These are phyloP conservation scores for Sugiyamaella valdiviana DNA, from an alignment of 805 yeast species.

Conservation along the genomic window DNA sequence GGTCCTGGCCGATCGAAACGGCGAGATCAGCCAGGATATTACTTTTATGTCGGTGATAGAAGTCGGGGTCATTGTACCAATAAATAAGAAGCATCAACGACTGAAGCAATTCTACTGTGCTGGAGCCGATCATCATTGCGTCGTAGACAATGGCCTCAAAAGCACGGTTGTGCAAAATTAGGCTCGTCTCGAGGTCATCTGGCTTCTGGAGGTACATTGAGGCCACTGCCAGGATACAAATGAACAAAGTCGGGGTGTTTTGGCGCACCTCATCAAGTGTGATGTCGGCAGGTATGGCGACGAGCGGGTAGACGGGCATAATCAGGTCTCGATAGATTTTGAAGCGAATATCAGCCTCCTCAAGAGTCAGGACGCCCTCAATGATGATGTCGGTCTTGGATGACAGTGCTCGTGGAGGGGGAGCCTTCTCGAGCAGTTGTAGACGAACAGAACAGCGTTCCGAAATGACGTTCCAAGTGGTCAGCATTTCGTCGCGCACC, in stretches of 20 bases:
- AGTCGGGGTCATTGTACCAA: constrained; percentile 83
- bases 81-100: constrained; percentile 53
- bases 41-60: constrained; percentile 71
- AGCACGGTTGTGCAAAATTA: constrained; percentile 27
- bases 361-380: constrained; percentile 49
- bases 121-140: constrained; percentile 62
- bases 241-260: constrained; percentile 55
- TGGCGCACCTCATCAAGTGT: constrained; percentile 44
- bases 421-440: constrained; percentile 7
- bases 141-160: constrained; percentile 39
- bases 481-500: constrained; percentile 17
- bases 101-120: constrained; percentile 61
- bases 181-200: not conserved
- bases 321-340: constrained; percentile 43
- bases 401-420: constrained; percentile 11
- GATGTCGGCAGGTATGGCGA: constrained; percentile 44
- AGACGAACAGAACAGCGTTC: constrained; percentile 12
- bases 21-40: constrained; percentile 63
- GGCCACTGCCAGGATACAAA: constrained; percentile 57
- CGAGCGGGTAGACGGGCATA: constrained; percentile 48
- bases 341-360: constrained; percentile 54
- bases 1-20: constrained; percentile 63
- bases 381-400: constrained; percentile 38
- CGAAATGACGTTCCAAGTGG: constrained; percentile 16
- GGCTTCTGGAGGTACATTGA: constrained; percentile 32